Conservation (phyloP, 176 grass and related monocot species). For the Oryza nivara region DNA sequence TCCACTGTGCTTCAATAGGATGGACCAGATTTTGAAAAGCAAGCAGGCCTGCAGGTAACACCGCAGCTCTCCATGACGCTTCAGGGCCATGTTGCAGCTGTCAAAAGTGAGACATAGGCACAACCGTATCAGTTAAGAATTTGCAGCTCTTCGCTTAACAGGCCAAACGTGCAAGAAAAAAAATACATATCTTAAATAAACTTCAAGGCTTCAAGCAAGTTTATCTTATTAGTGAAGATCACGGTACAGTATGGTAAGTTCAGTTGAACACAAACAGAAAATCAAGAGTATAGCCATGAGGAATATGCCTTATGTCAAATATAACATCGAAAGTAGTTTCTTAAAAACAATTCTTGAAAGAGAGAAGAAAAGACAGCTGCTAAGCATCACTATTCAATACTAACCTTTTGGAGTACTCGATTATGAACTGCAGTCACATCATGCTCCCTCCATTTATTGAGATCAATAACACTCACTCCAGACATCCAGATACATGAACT, state of each 20-base stretch:
- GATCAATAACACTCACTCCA: conserved; percentile 70
- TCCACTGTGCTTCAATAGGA: conserved; percentile 49
- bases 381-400: conserved; percentile 21
- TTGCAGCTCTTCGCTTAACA: not conserved
- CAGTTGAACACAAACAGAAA: not conserved
- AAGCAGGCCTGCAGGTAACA: conserved; percentile 59
- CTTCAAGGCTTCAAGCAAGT: not conserved
- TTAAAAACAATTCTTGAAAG: not conserved
- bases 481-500: conserved; percentile 80
- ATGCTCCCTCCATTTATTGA: conserved; percentile 73
- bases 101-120: conserved; percentile 22
- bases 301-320: not conserved
- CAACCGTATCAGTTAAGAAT: not conserved
- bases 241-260: not conserved
- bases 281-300: not conserved
- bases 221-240: not conserved
- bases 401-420: conserved; percentile 59
- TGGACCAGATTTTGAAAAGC: conserved; percentile 63
- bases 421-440: conserved; percentile 53
- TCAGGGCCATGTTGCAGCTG: conserved; percentile 53
- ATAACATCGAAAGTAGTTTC: not conserved
- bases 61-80: conserved; percentile 56
- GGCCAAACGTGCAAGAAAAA: not conserved
- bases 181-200: not conserved
- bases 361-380: conserved; percentile 11